phyloP scores from a whole-genome alignment of 116 monocot species.

The Dioscorea cayenensis region DNA sequence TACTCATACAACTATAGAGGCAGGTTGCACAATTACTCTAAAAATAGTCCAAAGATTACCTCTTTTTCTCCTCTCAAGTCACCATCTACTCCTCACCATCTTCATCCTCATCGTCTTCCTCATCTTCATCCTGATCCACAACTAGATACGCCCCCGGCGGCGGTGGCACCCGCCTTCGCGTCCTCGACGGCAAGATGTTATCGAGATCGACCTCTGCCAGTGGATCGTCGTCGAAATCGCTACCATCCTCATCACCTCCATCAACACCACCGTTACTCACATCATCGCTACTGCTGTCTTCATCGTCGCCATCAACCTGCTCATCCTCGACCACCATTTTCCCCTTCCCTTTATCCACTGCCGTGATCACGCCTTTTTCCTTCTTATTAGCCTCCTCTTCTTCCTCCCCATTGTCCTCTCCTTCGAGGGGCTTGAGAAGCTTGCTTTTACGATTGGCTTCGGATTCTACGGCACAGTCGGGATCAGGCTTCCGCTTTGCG shows the following conservation, averaged over 20 bases:
- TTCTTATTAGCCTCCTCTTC: constrained; percentile 3
- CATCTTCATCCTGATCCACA: constrained; percentile 36
- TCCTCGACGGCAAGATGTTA: constrained; percentile 79
- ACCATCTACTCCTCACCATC: constrained; percentile 10
- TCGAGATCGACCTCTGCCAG: constrained; percentile 77
- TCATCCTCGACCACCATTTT: constrained; percentile 51
- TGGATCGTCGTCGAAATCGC: constrained; percentile 73
- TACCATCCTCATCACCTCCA: constrained; percentile 25
- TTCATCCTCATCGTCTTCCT: constrained; percentile 44
- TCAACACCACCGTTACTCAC: constrained; percentile 8
- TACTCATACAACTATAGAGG: neutral
- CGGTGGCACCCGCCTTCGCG: constrained; percentile 45
- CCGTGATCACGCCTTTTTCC: constrained; percentile 21
- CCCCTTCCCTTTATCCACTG: constrained; percentile 69
- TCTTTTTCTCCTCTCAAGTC: neutral
- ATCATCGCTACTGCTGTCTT: constrained; percentile 20
- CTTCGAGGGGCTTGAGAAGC: constrained; percentile 1
- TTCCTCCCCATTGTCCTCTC: constrained; percentile 6
- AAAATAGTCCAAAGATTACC: constrained; percentile 9
- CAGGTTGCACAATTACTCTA: neutral
- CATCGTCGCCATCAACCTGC: constrained; percentile 21
- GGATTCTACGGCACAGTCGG: constrained; percentile 3
- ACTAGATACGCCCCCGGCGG: constrained; percentile 71
- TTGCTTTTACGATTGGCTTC: neutral
- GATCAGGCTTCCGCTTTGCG: constrained; percentile 17